Evolutionary conservation across 768 basidiomycete species (phyloP).

Genomic region (Daedalea quercina): DNA sequence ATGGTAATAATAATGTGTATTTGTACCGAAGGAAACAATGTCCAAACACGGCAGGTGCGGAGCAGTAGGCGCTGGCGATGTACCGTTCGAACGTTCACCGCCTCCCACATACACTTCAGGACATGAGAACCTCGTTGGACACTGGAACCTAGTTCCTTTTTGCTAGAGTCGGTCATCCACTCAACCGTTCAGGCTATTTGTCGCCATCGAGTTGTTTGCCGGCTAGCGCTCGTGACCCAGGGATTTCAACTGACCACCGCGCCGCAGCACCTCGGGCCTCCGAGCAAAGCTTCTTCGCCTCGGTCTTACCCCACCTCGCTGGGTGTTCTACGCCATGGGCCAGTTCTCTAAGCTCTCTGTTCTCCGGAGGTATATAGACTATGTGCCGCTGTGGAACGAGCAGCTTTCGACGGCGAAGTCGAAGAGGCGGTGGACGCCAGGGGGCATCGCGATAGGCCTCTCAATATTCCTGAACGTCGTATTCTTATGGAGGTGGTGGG

Average conservation of each 20-base stretch:
- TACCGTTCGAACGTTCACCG: no score
- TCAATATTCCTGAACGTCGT: constrained; percentile 8
- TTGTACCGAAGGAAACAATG: no score
- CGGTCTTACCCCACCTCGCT: no score
- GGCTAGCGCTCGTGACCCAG: background rate
- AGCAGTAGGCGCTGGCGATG: no score
- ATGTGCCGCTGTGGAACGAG: constrained; percentile 1
- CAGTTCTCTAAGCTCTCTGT: background rate
- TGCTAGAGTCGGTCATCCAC: no score
- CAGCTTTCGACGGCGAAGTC: background rate
- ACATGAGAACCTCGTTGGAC: no score
- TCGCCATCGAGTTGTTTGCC: background rate
- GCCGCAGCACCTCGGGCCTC: background rate
- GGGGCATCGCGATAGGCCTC: background rate
- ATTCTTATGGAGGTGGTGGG: background rate
- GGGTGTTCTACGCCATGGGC: no score
- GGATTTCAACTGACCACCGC: background rate
- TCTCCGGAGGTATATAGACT: background rate
- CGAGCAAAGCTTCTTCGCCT: background rate
- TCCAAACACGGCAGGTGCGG: no score
- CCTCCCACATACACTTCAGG: no score
- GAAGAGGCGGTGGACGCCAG: background rate
- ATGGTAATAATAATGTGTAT: no score
- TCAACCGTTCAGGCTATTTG: background rate
- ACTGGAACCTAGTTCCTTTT: no score